Conservation (phyloP, 2,329 filamentous ascomycete genomes). For the Teratosphaeria zuluensis region DNA sequence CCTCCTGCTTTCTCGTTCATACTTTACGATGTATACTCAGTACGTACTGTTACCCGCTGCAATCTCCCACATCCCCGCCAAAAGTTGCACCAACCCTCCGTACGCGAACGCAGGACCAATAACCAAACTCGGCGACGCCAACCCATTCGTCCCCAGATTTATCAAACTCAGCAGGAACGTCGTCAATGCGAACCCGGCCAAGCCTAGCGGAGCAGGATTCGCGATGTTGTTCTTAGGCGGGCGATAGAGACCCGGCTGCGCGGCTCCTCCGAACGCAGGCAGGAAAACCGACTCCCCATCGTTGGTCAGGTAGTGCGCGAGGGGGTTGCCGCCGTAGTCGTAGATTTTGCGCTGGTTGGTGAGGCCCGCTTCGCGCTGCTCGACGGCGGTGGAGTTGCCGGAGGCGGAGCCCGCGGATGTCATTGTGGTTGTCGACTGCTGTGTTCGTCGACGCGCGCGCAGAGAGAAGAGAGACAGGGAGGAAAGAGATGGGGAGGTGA, state of each 20-base stretch:
- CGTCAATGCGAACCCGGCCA: constrained; percentile 70
- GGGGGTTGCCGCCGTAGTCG: constrained; percentile 33
- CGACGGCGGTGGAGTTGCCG: background rate
- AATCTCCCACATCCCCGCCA: constrained; percentile 88
- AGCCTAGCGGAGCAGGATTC: constrained; percentile 69
- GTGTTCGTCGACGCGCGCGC: background rate
- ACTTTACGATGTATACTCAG: background rate
- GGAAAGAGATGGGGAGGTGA: background rate
- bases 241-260: constrained; percentile 62
- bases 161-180: constrained; percentile 70
- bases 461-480: background rate
- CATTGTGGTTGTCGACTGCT: background rate
- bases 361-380: background rate
- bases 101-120: constrained; percentile 63
- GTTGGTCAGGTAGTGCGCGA: constrained; percentile 41
- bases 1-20: background rate
- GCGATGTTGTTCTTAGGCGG: constrained; percentile 53
- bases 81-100: constrained; percentile 67
- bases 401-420: background rate
- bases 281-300: constrained; percentile 33
- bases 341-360: background rate
- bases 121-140: constrained; percentile 55
- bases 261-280: constrained; percentile 60
- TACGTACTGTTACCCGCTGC: constrained; percentile 55
- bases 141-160: constrained; percentile 57